Evolutionary conservation across 2,329 filamentous ascomycete species (phyloP).

Genomic region (Parascedosporium putredinis): DNA sequence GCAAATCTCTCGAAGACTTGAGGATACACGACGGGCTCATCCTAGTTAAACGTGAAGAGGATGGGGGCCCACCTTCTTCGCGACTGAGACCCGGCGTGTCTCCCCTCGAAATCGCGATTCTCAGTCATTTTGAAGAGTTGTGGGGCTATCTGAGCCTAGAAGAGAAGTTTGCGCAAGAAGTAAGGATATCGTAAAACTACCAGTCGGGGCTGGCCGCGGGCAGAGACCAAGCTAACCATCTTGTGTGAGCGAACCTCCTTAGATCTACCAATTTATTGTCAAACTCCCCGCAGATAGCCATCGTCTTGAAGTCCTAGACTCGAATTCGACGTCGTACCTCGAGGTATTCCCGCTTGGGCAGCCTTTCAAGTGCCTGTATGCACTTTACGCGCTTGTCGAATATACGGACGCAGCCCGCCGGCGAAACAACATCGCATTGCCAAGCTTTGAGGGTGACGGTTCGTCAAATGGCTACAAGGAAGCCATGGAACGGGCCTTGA

Average conservation of each 20-base stretch:
- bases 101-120: slow-evolving; percentile 65
- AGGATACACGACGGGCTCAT: slow-evolving; percentile 54
- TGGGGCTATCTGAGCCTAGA: slow-evolving; percentile 72
- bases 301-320: slow-evolving; percentile 48
- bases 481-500: slow-evolving; percentile 34
- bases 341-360: slow-evolving; percentile 59
- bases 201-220: too few species aligned
- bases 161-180: slow-evolving; percentile 57
- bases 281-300: slow-evolving; percentile 59
- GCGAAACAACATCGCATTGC: slow-evolving; percentile 15
- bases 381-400: slow-evolving; percentile 53
- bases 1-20: slow-evolving; percentile 57
- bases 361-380: slow-evolving; percentile 66
- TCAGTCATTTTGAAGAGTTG: slow-evolving; percentile 72
- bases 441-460: slow-evolving; percentile 10
- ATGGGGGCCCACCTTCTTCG: slow-evolving; percentile 29
- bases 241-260: not conserved
- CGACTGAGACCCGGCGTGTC: slow-evolving; percentile 40
- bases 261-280: slow-evolving; percentile 62
- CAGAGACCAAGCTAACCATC: too few species aligned
- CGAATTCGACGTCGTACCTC: slow-evolving; percentile 37
- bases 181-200: slow-evolving; percentile 27
- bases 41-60: slow-evolving; percentile 51
- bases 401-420: slow-evolving; percentile 39
- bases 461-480: slow-evolving; percentile 20